These are phyloP conservation scores for Ceratocystis diversiconidia DNA, from an alignment of 2,329 filamentous ascomycete genomes.

Conservation along the genomic window DNA sequence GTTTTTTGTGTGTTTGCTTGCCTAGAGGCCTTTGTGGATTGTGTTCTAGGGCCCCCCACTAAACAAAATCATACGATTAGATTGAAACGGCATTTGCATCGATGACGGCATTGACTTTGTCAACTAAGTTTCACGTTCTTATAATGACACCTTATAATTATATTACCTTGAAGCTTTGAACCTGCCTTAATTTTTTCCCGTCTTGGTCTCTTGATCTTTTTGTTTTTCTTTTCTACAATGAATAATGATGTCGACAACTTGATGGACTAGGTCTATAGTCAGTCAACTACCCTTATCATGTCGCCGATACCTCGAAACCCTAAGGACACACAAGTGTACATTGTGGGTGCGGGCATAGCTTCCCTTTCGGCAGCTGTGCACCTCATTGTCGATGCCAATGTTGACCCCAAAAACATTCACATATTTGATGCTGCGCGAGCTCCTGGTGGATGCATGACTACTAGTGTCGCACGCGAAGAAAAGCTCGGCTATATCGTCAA, in stretches of 20 bases:
- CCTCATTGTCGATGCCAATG: constrained; percentile 25
- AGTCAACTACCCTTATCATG: neutral
- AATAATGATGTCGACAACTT: no score
- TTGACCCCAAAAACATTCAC: constrained; percentile 25
- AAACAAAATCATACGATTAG: neutral
- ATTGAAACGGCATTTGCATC: neutral
- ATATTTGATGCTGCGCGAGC: constrained; percentile 25
- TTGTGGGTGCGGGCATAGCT: constrained; percentile 26
- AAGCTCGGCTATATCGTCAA: constrained; percentile 26
- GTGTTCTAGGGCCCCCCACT: neutral
- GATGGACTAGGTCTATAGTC: neutral
- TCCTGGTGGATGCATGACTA: constrained; percentile 24
- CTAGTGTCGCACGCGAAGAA: constrained; percentile 22
- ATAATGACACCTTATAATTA: neutral
- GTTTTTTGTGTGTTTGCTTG: neutral
- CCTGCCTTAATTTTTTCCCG: neutral
- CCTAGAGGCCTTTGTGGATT: neutral
- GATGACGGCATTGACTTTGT: neutral
- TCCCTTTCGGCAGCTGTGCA: constrained; percentile 27
- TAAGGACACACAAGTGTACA: constrained; percentile 22
- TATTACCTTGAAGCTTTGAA: no score
- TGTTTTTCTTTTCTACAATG: neutral
- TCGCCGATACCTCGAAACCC: neutral
- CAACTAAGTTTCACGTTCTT: neutral
- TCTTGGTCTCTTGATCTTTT: neutral